Evolutionary conservation across 768 basidiomycete species (phyloP), one percentile per base, ranked within the genome.

Genomic region (Lyophyllum atratum): DNA sequence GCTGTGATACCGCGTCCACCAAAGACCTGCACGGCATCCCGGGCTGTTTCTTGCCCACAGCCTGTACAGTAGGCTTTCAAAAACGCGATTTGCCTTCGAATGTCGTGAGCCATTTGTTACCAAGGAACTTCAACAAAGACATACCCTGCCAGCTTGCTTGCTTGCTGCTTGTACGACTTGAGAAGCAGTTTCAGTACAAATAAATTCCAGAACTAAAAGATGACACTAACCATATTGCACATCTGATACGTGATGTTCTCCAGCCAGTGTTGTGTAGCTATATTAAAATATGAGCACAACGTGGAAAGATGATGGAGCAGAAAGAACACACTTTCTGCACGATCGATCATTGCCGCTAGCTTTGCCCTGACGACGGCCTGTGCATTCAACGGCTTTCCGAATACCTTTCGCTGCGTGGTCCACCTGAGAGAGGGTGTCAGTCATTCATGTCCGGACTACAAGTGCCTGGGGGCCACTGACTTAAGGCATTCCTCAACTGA

Each of bases 231-330:
- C 92, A 93, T 93, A 60, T 91, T 87, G 71, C 81, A 85, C 91
- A 93, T 93, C 71, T 94, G 92, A 70, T 87, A 87, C 0, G 92
- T 93, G 59, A 95, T 79, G 62, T 86, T 89, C 74, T 95, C 93
- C n/a, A 94, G 73, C 91, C 90, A 93, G 37, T 76, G 78, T 68
- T 93, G 92, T 0, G 75, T 76, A 46, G 50, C 59, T 60, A 22
- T 28, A 26, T 21, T n/a, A n/a, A 17, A 24, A n/a, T 22, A 22
- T 25, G 9, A 42, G 29, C 28, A 31, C 26, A n/a, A 9, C 0
- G 28, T 22, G 3, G 12, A 39, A 44, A 26, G 25, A 49, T 8
- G 28, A 31, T 1, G 1, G 14, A 45, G 15, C 29, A 40, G 22
- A 14, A n/a, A n/a, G 15, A 40, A 40, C 15, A 45, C 52, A 55